Evolutionary conservation across 1,284 basidiomycete genomes (phyloP).

Genomic region (Gymnopus androsaceus): DNA sequence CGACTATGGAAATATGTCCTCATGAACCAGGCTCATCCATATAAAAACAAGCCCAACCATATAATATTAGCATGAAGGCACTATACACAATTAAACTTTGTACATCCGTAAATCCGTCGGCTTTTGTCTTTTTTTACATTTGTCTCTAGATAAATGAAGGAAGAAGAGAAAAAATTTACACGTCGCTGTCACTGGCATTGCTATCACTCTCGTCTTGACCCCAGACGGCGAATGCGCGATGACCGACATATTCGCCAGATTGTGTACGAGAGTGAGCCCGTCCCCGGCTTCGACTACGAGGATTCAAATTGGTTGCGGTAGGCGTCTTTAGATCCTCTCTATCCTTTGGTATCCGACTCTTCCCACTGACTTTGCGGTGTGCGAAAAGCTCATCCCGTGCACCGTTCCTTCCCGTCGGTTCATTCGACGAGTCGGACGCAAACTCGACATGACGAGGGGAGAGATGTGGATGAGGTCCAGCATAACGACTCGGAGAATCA

Average conservation of each 20-base stretch:
- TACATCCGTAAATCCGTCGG: not conserved
- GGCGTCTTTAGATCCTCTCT: slow-evolving; percentile 63
- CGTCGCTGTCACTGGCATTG: slow-evolving; percentile 72
- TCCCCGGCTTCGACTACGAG: slow-evolving; percentile 33
- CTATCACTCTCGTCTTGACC: slow-evolving; percentile 88
- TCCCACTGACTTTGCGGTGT: slow-evolving; percentile 44
- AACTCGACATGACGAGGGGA: slow-evolving; percentile 60
- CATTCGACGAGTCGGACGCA: slow-evolving; percentile 33
- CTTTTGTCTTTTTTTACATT: not conserved
- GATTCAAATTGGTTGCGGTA: slow-evolving; percentile 48
- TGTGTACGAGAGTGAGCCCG: slow-evolving; percentile 39
- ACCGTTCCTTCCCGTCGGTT: slow-evolving; percentile 38
- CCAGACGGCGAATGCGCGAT: slow-evolving; percentile 76
- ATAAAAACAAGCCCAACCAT: no score
- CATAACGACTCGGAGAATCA: slow-evolving; percentile 77
- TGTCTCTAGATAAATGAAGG: not conserved
- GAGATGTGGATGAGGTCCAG: slow-evolving; percentile 61
- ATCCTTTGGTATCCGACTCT: slow-evolving; percentile 53
- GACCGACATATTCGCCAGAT: slow-evolving; percentile 45
- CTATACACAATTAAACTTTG: not conserved
- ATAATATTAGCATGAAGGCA: not conserved
- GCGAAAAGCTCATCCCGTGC: slow-evolving; percentile 40
- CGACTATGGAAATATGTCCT: slow-evolving; percentile 11
- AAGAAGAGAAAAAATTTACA: not conserved
- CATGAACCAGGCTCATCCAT: no score